These are phyloP conservation scores for Irpex rosettiformis DNA, from an alignment of 1,284 basidiomycete genomes.

Conservation along the genomic window DNA sequence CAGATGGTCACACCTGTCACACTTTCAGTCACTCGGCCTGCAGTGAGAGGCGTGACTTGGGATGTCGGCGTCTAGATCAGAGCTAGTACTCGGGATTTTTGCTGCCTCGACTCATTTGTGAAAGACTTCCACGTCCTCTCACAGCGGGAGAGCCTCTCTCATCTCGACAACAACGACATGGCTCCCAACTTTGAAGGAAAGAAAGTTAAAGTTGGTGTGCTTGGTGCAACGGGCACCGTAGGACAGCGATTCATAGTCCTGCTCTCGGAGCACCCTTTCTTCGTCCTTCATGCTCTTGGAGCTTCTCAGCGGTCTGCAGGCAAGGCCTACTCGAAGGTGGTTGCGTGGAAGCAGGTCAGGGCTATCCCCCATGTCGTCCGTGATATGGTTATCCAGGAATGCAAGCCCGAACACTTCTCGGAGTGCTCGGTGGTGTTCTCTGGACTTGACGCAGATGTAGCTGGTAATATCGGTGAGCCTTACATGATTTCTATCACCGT, in stretches of 20 bases:
- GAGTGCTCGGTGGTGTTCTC: slow-evolving; percentile 93
- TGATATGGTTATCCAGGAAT: slow-evolving; percentile 77
- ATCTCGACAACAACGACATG: not conserved
- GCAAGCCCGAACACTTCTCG: slow-evolving; percentile 73
- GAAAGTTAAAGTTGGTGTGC: slow-evolving; percentile 82
- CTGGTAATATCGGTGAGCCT: slow-evolving; percentile 87
- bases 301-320: slow-evolving; percentile 90
- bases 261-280: slow-evolving; percentile 89
- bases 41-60: not conserved
- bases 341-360: slow-evolving; percentile 88
- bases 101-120: not conserved
- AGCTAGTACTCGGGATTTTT: not conserved
- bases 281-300: slow-evolving; percentile 83
- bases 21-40: not conserved
- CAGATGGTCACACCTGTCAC: not conserved
- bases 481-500: not conserved
- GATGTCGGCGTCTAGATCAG: slow-evolving; percentile 4
- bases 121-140: slow-evolving; percentile 5
- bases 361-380: slow-evolving; percentile 72
- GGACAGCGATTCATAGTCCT: slow-evolving; percentile 94
- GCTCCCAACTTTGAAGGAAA: slow-evolving; percentile 44
- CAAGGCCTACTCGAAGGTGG: slow-evolving; percentile 76
- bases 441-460: slow-evolving; percentile 91
- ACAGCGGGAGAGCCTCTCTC: not conserved
- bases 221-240: slow-evolving; percentile 96